Base-by-base conservation (phyloP, 2,329 filamentous ascomycete species). In the Curvularia hawaiiensis region DNA sequence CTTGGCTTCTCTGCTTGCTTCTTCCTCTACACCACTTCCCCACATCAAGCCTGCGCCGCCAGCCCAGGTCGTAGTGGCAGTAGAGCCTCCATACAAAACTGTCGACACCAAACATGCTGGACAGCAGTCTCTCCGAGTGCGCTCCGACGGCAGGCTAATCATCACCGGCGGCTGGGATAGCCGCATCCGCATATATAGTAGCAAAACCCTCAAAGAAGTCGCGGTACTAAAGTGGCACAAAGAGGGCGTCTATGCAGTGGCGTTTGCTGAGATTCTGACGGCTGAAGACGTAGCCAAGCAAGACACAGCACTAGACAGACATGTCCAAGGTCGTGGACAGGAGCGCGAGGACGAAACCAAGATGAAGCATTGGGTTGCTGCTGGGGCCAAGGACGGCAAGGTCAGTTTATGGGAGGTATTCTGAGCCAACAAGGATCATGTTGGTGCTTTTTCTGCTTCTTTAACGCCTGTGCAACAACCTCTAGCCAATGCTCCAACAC, bases 371-470 rank as follows among this genome's bases (percentile, higher is more conserved):
- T 98, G 94, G 93, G 75, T 98, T 50, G 95, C 90, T 18, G 91
- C 87, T 1, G 95, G 95, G 1, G 90, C 91, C 54, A 99, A 98
- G 75, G 95, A 98, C 79, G 95, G 94, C 18, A 97, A 96, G 75
- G 86, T 98, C 61, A 96, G 92, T 72, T 79, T 99, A 65, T 99
- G 95, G 95, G 91, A 97, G 79, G 88, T 98, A 57, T 99, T 95
- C 56, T 83, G 61, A 71, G 26, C 11, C 35, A 18, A 38, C 16
- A n/a, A 38, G 16, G 16, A 9, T 18, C 2, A 18, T 10, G 3
- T 38, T 9, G 6, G 18, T 18, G 35, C 35, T 18, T 18, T 4
- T 18, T 16, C 16, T 38, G 35, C 16, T 38, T 38, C 35, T 38
- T 38, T 16, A 16, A 38, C 5, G 16, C 18, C 7, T 18, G n/a